phyloP scores from a whole-genome alignment of 108 stramenopile genomes.

The Nannochloropsis oceanica region DNA sequence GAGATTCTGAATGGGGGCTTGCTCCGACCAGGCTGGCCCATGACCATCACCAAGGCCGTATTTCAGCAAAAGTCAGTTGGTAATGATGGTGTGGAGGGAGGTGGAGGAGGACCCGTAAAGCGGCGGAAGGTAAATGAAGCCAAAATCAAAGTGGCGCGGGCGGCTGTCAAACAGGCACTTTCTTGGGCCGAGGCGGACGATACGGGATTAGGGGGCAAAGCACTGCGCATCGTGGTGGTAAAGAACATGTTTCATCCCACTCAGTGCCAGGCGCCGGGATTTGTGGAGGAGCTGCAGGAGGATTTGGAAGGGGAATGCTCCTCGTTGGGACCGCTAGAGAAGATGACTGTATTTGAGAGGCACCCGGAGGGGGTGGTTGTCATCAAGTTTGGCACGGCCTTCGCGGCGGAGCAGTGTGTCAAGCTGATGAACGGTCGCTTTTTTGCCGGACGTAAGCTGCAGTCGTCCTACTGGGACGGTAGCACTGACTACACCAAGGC shows the following conservation, averaged over 20 bases:
- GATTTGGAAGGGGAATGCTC: constrained; percentile 48
- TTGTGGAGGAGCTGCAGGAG: constrained; percentile 41
- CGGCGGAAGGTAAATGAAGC: constrained; percentile 23
- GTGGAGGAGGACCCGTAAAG: background rate
- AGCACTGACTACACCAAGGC: constrained; percentile 70
- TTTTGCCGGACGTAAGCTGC: constrained; percentile 44
- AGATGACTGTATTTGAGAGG: constrained; percentile 78
- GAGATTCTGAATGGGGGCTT: constrained; percentile 55
- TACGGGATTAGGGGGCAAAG: constrained; percentile 46
- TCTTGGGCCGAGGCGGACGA: constrained; percentile 38
- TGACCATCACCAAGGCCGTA: constrained; percentile 12
- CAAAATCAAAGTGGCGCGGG: constrained; percentile 26
- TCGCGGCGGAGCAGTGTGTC: constrained; percentile 60
- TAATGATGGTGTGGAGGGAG: background rate
- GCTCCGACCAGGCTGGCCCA: constrained; percentile 1
- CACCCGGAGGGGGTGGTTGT: constrained; percentile 58
- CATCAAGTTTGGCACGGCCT: constrained; percentile 58
- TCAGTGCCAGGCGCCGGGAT: constrained; percentile 31
- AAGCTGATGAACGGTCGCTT: constrained; percentile 52
- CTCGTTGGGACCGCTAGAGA: constrained; percentile 61
- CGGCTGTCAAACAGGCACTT: constrained; percentile 24
- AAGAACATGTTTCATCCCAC: constrained; percentile 58
- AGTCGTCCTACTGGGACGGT: constrained; percentile 63
- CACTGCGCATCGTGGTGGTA: constrained; percentile 73
- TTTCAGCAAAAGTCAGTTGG: constrained; percentile 10